Evolutionary conservation across 2,329 filamentous ascomycete species (phyloP).

Genomic region (Neurospora sp.): DNA sequence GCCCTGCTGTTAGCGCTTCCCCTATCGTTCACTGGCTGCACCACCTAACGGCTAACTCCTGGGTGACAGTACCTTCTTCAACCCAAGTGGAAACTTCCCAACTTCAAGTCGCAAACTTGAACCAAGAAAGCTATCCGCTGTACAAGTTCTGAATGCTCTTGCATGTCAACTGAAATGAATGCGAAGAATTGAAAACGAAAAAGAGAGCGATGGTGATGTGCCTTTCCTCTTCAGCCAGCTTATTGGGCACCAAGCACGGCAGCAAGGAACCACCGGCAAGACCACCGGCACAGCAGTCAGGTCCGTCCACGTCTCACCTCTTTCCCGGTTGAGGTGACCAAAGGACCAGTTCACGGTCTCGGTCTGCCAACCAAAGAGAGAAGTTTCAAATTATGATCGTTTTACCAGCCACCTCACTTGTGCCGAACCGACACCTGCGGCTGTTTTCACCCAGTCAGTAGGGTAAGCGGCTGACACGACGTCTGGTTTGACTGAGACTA

Average conservation of each 20-base stretch:
- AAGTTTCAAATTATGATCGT: background rate
- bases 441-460: background rate
- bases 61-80: background rate
- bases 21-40: background rate
- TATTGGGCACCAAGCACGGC: background rate
- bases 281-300: background rate
- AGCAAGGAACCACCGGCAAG: background rate
- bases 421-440: background rate
- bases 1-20: background rate
- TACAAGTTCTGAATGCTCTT: background rate
- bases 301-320: background rate
- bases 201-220: background rate
- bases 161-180: background rate
- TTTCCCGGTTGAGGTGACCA: background rate
- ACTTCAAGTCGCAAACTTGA: background rate
- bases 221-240: background rate
- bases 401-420: background rate
- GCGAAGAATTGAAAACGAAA: background rate
- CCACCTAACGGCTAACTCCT: background rate
- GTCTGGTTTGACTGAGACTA: background rate
- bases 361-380: background rate
- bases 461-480: background rate
- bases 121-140: background rate
- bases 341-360: background rate
- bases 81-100: background rate